Evolutionary conservation across 208 protist species (phyloP).

Genomic region (Leishmania guyanensis): DNA sequence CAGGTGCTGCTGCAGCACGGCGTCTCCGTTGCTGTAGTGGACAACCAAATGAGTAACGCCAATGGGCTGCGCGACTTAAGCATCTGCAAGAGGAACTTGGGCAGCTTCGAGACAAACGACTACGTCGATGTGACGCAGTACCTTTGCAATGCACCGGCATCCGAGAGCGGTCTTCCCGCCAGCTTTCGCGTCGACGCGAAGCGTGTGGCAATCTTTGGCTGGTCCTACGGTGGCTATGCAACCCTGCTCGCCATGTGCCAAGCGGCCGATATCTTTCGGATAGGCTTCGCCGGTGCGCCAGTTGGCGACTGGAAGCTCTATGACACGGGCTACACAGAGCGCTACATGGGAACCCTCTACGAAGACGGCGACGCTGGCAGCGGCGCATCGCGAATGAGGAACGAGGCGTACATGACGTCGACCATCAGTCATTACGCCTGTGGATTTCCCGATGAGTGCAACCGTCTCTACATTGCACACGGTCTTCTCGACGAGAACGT

Average conservation of each 20-base stretch:
- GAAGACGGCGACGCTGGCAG: constrained; percentile 13
- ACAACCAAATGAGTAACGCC: constrained; percentile 88
- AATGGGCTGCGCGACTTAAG: constrained; percentile 75
- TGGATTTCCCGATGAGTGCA: constrained; percentile 83
- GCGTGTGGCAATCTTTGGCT: constrained; percentile 86
- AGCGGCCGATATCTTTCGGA: constrained; percentile 75
- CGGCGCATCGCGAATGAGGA: constrained; percentile 15
- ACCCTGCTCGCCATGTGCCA: constrained; percentile 87
- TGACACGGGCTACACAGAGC: constrained; percentile 91
- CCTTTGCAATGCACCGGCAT: constrained; percentile 32
- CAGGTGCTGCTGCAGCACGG: constrained; percentile 74
- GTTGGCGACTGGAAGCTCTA: constrained; percentile 90
- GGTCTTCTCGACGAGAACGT: constrained; percentile 95
- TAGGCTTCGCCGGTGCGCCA: constrained; percentile 84
- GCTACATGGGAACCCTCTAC: constrained; percentile 85
- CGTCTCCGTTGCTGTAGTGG: constrained; percentile 78
- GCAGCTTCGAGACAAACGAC: constrained; percentile 82
- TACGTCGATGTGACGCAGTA: constrained; percentile 71
- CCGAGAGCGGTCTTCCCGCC: constrained; percentile 26
- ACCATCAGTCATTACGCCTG: constrained; percentile 61
- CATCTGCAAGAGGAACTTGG: constrained; percentile 89
- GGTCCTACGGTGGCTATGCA: constrained; percentile 91
- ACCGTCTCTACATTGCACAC: constrained; percentile 92
- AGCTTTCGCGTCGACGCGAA: constrained; percentile 60
- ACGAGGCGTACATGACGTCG: constrained; percentile 62